phyloP scores from a whole-genome alignment of 2,329 filamentous ascomycete genomes.

The Hawksworthiomyces lignivorus region DNA sequence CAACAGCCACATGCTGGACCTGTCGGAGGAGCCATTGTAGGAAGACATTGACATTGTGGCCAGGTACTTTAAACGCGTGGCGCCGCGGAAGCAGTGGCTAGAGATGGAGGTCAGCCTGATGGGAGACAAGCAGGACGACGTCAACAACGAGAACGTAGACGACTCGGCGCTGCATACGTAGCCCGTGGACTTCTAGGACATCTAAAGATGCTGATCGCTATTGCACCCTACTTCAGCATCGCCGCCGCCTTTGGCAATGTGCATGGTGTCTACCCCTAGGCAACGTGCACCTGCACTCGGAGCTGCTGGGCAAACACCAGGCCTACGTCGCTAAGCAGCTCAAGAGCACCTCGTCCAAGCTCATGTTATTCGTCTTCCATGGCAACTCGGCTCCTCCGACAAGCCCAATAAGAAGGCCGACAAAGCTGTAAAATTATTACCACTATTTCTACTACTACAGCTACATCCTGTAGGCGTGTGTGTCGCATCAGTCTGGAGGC shows the following conservation, averaged over 20 bases:
- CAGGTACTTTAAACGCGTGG: slow-evolving; percentile 86
- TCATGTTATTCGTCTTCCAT: slow-evolving; percentile 99
- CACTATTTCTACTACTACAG: no score
- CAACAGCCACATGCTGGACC: slow-evolving; percentile 92
- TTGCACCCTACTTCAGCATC: slow-evolving; percentile 96
- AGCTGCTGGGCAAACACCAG: slow-evolving; percentile 96
- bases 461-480: no score
- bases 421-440: slow-evolving; percentile 67
- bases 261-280: slow-evolving; percentile 79
- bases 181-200: slow-evolving; percentile 89
- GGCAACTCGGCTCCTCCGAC: slow-evolving; percentile 89
- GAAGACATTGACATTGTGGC: slow-evolving; percentile 90
- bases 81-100: slow-evolving; percentile 97
- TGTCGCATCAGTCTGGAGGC: no score
- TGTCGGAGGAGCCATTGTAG: slow-evolving; percentile 83
- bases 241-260: slow-evolving; percentile 98
- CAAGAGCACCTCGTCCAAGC: slow-evolving; percentile 67
- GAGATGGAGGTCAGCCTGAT: slow-evolving; percentile 98
- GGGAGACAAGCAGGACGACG: slow-evolving; percentile 36
- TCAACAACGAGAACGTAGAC: slow-evolving; percentile 97
- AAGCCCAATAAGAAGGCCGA: slow-evolving; percentile 99
- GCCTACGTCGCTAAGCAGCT: slow-evolving; percentile 78
- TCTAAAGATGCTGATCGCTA: slow-evolving; percentile 77
- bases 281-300: slow-evolving; percentile 94
- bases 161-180: slow-evolving; percentile 97